phyloP scores from a whole-genome alignment of 371 early-diverging fungal species.

The Syncephalis fuscata region DNA sequence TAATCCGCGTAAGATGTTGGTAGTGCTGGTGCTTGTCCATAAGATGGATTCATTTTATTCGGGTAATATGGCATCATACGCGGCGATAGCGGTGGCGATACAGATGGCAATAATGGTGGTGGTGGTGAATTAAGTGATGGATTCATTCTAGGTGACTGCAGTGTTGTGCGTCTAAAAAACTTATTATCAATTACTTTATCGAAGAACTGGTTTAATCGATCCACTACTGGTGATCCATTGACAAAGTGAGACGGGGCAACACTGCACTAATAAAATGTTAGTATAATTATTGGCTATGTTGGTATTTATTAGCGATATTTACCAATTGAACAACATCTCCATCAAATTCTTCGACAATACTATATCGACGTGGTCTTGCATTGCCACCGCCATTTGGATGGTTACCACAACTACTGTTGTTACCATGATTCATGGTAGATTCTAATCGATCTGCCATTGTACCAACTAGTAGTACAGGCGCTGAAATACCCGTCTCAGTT shows the following conservation, averaged over 20 bases:
- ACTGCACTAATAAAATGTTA: constrained; percentile 3
- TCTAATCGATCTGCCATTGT: constrained; percentile 5
- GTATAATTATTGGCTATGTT: not conserved
- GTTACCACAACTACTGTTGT: no score
- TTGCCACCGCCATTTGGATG: constrained; percentile 3
- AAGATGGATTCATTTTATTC: no score
- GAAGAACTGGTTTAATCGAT: constrained; percentile 6
- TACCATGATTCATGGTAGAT: no score
- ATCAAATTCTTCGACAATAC: constrained; percentile 9
- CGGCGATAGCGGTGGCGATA: no score
- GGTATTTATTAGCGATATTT: not conserved
- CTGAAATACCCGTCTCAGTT: not conserved
- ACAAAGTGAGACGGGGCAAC: constrained; percentile 2
- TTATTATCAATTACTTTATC: constrained; percentile 8
- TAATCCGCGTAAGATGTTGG: no score
- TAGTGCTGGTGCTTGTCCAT: no score
- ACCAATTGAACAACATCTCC: constrained; percentile 8
- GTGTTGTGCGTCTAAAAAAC: not conserved
- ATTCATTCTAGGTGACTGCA: no score
- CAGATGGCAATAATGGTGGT: no score
- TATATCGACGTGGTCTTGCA: constrained; percentile 7
- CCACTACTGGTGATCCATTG: constrained; percentile 1
- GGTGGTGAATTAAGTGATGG: no score
- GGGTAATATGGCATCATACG: no score
- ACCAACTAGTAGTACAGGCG: constrained; percentile 7